A percentile compares a stretch with the other conserved stretches of the same genome.
These are phyloP conservation scores for Sugiyamaella pinicola DNA, from an alignment of 1,139 yeast species.

Conservation along the genomic window DNA sequence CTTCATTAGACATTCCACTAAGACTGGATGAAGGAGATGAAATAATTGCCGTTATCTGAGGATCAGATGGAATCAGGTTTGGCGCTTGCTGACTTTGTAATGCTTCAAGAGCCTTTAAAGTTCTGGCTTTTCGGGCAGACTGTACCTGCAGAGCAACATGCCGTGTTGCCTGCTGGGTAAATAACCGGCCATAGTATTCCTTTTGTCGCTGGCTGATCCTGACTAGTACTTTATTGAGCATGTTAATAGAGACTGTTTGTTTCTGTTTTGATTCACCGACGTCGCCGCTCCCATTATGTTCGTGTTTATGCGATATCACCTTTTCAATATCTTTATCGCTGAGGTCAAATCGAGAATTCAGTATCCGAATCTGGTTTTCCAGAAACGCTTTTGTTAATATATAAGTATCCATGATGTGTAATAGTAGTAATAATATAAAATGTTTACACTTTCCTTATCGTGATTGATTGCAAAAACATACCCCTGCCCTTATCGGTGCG, in stretches of 20 bases:
- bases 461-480: background rate
- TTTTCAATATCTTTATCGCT: conserved; percentile 7
- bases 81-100: conserved; percentile 15
- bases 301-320: background rate
- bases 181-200: conserved; percentile 26
- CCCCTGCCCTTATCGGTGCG: background rate
- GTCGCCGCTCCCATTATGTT: conserved; percentile 18
- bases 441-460: background rate
- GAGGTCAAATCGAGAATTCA: conserved; percentile 22
- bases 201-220: conserved; percentile 26
- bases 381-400: conserved; percentile 23
- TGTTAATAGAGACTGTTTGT: conserved; percentile 8
- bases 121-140: conserved; percentile 10
- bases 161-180: conserved; percentile 31
- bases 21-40: conserved; percentile 11
- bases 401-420: conserved; percentile 21
- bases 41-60: conserved; percentile 7
- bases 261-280: conserved; percentile 15
- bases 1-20: conserved; percentile 14
- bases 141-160: conserved; percentile 29
- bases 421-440: no score
- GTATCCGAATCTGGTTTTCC: conserved; percentile 28
- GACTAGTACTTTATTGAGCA: conserved; percentile 24
- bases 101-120: conserved; percentile 13
- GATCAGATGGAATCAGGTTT: conserved; percentile 21